Evolutionary conservation across 163 green algal species (phyloP), one percentile per base, ranked within the genome.

Genomic region (Scenedesmus sp.): DNA sequence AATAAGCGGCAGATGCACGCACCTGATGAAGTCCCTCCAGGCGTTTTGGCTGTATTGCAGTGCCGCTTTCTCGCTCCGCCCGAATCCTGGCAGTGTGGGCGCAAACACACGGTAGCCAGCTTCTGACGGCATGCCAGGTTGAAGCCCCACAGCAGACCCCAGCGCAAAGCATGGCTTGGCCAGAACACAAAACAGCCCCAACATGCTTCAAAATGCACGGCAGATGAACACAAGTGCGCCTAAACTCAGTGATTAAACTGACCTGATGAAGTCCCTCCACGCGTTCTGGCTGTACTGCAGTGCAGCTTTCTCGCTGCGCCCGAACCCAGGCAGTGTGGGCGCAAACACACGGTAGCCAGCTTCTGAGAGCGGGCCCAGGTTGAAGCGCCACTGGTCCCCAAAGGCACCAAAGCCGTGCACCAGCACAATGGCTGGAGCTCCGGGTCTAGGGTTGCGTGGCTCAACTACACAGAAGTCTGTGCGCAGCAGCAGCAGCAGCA

Each of bases 371-470:
- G 92, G 91, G 0, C 62, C 90, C 52, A 99, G 92, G 91, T 99
- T 98, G 89, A 86, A 93, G 0, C 98, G 93, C 94, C 96, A 99
- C 89, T 99, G 98, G 89, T 99, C 97, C 20, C 95, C 95, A 92
- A 99, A 99, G 0, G 98, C 98, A 26, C 98, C 98, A 94, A 99
- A 99, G 67, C 98, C 98, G 91, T 99, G 98, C 56, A 98, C 95
- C 57, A 99, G 94, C 90, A 99, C 88, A 6, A 99, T 87, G 1
- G 96, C 93, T 3, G 97, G 96, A 0, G 88, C 91, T 12, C 93
- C 92, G 8, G 92, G 87, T 8, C 62, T 74, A 1, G 91, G 90
- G 6, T 90, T 56, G 23, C 85, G 67, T 3, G 95, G 94, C 93
- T 95, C 93, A 0, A 94, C 95, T 0, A 95, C 94, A n/a, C 96